These are phyloP conservation scores for Fraxinus nigra DNA, from an alignment of 305 asterid species.

Conservation along the genomic window DNA sequence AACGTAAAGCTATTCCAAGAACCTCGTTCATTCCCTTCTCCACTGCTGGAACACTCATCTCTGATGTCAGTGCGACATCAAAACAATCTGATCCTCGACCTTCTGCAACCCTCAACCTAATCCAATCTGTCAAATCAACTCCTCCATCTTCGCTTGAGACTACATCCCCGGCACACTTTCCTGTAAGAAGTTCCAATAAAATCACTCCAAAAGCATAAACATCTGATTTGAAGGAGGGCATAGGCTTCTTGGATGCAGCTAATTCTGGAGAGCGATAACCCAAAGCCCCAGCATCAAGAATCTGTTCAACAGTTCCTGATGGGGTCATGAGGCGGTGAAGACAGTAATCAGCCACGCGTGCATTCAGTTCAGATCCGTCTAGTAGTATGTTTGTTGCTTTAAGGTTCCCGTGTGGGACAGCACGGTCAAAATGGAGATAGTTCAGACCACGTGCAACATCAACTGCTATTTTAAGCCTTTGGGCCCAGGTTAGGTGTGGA, in stretches of 20 bases:
- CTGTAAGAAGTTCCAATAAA: constrained; percentile 74
- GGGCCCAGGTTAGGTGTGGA: constrained; percentile 76
- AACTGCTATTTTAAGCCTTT: constrained; percentile 85
- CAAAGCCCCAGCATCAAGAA: constrained; percentile 92
- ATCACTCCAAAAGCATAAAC: constrained; percentile 94
- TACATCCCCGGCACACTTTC: constrained; percentile 95
- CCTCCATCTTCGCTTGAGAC: constrained; percentile 93
- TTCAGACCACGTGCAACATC: constrained; percentile 97
- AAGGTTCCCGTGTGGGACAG: constrained; percentile 91
- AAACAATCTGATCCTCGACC: constrained; percentile 75
- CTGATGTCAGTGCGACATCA: constrained; percentile 52
- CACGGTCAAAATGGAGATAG: constrained; percentile 98
- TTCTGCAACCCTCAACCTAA: constrained; percentile 77
- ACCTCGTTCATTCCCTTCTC: constrained; percentile 89
- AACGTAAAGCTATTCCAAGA: constrained; percentile 74
- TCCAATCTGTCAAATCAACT: constrained; percentile 87
- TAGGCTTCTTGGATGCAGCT: constrained; percentile 75
- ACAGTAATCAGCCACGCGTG: constrained; percentile 82
- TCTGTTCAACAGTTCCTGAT: constrained; percentile 83
- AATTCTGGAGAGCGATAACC: constrained; percentile 98
- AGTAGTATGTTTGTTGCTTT: constrained; percentile 78
- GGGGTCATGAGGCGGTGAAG: constrained; percentile 97
- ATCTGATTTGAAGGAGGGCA: constrained; percentile 91
- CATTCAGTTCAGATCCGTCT: constrained; percentile 82
- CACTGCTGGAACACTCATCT: constrained; percentile 51